Conservation (phyloP, 306 rosid species). For the Dryas alaskensis region DNA sequence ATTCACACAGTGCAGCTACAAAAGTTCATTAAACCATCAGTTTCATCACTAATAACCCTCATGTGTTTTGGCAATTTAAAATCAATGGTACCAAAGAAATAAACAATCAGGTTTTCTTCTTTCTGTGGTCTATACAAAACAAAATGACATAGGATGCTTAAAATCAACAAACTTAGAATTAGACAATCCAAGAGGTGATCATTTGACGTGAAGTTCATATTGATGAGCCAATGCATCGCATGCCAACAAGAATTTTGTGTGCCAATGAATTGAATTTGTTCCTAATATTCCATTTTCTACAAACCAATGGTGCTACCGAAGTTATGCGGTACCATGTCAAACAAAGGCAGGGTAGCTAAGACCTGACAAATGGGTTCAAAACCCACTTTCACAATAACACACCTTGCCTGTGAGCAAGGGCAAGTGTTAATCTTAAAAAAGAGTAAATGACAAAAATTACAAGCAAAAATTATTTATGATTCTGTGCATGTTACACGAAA, state of each 20-base stretch:
- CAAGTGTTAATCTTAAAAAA: background rate
- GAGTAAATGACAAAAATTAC: background rate
- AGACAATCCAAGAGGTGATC: conserved; percentile 8
- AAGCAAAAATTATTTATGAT: background rate
- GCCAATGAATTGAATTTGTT: background rate
- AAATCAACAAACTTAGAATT: conserved; percentile 2
- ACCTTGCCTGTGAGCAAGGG: background rate
- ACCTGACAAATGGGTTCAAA: background rate
- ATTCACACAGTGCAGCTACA: background rate
- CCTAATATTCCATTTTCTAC: background rate
- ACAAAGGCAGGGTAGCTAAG: background rate
- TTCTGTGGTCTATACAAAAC: background rate
- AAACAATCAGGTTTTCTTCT: background rate
- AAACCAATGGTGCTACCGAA: background rate
- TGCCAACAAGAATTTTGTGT: background rate
- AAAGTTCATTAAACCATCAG: background rate
- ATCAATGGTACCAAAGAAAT: background rate
- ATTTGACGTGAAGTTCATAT: background rate
- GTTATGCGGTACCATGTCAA: background rate
- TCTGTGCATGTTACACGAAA: background rate
- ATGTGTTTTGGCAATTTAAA: background rate
- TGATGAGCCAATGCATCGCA: background rate
- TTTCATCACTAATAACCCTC: background rate
- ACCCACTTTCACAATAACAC: background rate
- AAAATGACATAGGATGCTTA: background rate